Evolutionary conservation across 1,284 basidiomycete species (phyloP).

Genomic region (Leccinum fallax): DNA sequence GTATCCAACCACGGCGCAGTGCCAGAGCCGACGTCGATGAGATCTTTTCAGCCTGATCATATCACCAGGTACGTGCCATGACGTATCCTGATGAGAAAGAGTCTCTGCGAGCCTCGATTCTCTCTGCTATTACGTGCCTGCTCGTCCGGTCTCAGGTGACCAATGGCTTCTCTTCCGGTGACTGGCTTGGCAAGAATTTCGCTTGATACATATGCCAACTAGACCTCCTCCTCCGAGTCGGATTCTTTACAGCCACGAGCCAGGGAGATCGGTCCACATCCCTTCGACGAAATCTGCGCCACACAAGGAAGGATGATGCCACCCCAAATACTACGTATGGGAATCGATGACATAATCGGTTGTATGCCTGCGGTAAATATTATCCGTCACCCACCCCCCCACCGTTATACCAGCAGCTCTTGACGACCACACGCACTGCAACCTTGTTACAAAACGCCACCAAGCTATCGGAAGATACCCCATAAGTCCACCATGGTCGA

Average conservation of each 20-base stretch:
- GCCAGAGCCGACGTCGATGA: slow-evolving; percentile 9
- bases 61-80: slow-evolving; percentile 9
- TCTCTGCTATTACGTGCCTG: slow-evolving; percentile 13
- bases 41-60: slow-evolving; percentile 11
- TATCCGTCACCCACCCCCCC: not conserved
- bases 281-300: slow-evolving; percentile 7
- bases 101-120: slow-evolving; percentile 3
- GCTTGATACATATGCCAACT: not conserved
- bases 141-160: not conserved
- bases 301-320: slow-evolving; percentile 12
- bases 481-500: slow-evolving; percentile 42
- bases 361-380: too few species aligned
- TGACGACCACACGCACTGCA: not conserved
- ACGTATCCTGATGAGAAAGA: slow-evolving; percentile 7
- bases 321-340: slow-evolving; percentile 10
- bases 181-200: not conserved
- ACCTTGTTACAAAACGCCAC: not conserved
- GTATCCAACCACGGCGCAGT: slow-evolving; percentile 9
- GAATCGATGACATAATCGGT: slow-evolving; percentile 29
- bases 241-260: slow-evolving; percentile 5
- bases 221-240: not conserved
- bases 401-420: not conserved
- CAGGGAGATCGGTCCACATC: not conserved
- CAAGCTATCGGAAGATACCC: slow-evolving; percentile 2
- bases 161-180: slow-evolving; percentile 6